These are phyloP conservation scores for Raffaelea arxii DNA, from an alignment of 2,329 filamentous ascomycete species.

Conservation along the genomic window DNA sequence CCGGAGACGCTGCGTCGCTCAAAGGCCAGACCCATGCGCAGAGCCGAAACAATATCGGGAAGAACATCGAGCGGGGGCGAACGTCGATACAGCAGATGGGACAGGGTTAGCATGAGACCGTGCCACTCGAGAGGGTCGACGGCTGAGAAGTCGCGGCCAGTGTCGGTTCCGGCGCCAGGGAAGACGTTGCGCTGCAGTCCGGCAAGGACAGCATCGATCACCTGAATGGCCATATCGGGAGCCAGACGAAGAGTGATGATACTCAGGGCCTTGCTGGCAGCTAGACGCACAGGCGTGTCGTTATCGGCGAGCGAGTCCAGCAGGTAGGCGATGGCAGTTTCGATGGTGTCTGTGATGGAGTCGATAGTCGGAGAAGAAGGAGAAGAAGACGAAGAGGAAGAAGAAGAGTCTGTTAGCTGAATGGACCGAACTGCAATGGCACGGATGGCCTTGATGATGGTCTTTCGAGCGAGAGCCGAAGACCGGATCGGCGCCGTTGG, in stretches of 20 bases:
- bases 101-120: conserved; percentile 77
- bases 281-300: conserved; percentile 82
- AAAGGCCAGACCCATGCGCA: conserved; percentile 74
- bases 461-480: conserved; percentile 73
- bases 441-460: conserved; percentile 75
- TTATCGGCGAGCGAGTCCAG: conserved; percentile 73
- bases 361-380: too few species aligned
- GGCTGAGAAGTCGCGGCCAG: conserved; percentile 54
- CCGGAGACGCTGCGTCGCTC: conserved; percentile 82
- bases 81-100: conserved; percentile 76
- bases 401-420: too few species aligned
- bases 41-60: conserved; percentile 62
- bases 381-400: too few species aligned
- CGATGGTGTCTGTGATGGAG: conserved; percentile 46
- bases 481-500: conserved; percentile 49
- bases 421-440: conserved; percentile 49
- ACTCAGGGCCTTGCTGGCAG: conserved; percentile 87
- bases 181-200: conserved; percentile 50
- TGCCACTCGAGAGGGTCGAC: conserved; percentile 87
- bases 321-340: conserved; percentile 73
- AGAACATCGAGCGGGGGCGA: conserved; percentile 66
- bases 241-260: conserved; percentile 75
- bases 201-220: conserved; percentile 78
- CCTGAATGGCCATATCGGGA: conserved; percentile 70
- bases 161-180: conserved; percentile 18